These are phyloP conservation scores for Schwanniomyces polymorphus DNA, from an alignment of 805 yeast genomes.

Conservation along the genomic window DNA sequence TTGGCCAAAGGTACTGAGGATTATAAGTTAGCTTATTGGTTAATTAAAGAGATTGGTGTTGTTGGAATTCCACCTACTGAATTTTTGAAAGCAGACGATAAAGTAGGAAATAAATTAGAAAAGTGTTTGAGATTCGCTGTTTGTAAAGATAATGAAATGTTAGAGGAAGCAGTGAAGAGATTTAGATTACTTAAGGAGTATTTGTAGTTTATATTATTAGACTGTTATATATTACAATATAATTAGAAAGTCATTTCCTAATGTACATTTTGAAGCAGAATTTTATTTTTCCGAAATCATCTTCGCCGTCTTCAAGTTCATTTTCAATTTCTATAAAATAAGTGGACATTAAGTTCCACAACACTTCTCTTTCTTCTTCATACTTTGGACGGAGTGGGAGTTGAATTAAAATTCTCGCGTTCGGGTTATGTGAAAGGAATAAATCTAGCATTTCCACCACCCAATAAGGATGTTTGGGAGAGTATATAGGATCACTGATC, in stretches of 20 bases:
- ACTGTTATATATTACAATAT: neutral
- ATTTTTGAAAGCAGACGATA: slow-evolving; percentile 68
- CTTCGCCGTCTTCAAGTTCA: slow-evolving; percentile 63
- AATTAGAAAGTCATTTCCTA: slow-evolving; percentile 1
- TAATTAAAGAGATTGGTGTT: slow-evolving; percentile 87
- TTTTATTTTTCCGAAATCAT: slow-evolving; percentile 78
- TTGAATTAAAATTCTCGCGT: slow-evolving; percentile 61
- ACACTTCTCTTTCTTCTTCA: slow-evolving; percentile 57
- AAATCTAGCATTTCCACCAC: slow-evolving; percentile 57
- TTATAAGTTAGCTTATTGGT: slow-evolving; percentile 89
- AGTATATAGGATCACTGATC: slow-evolving; percentile 87
- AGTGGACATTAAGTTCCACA: slow-evolving; percentile 56
- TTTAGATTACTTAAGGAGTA: slow-evolving; percentile 70
- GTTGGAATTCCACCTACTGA: slow-evolving; percentile 98
- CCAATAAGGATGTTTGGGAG: slow-evolving; percentile 76
- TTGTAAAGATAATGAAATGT: slow-evolving; percentile 83
- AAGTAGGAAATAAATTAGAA: slow-evolving; percentile 68
- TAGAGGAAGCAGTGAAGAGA: slow-evolving; percentile 80
- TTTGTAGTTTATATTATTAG: slow-evolving; percentile 15
- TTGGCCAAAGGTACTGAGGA: slow-evolving; percentile 68
- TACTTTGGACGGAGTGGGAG: slow-evolving; percentile 72
- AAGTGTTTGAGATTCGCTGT: slow-evolving; percentile 91
- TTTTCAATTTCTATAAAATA: slow-evolving; percentile 35
- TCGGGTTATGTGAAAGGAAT: slow-evolving; percentile 34
- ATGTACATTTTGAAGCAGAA: slow-evolving; percentile 50